These are phyloP conservation scores for Aspergillus saccharolyticus DNA, from an alignment of 495 filamentous ascomycete genomes.

Conservation along the genomic window DNA sequence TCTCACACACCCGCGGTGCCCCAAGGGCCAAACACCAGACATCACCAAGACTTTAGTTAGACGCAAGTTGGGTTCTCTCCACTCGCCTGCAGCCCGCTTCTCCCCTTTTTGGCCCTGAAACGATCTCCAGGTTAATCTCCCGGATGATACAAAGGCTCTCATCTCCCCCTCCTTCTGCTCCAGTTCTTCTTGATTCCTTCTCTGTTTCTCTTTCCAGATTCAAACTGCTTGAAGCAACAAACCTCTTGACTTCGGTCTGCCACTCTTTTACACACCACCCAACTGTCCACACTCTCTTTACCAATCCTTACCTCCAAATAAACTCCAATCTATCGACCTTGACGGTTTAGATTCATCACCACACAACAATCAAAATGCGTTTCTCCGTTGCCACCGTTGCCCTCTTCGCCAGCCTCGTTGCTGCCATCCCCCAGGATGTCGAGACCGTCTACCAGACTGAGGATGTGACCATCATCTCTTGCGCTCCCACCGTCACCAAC, in stretches of 20 bases:
- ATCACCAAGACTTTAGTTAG: neutral
- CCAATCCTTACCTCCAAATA: conserved; percentile 12
- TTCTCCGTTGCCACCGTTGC: conserved; percentile 47
- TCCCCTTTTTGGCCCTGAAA: conserved; percentile 23
- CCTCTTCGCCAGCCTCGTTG: conserved; percentile 46
- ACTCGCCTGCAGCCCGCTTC: conserved; percentile 13
- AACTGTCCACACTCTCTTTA: conserved; percentile 45
- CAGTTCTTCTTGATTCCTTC: conserved; percentile 17
- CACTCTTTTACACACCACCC: conserved; percentile 43
- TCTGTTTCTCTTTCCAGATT: conserved; percentile 36
- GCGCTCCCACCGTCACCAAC: conserved; percentile 54
- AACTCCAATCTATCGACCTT: conserved; percentile 17
- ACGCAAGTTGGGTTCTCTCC: conserved; percentile 5
- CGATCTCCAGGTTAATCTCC: conserved; percentile 44
- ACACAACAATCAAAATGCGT: conserved; percentile 49
- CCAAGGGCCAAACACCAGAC: neutral
- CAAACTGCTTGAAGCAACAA: conserved; percentile 29
- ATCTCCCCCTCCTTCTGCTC: conserved; percentile 20
- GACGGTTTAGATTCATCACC: conserved; percentile 31
- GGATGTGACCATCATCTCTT: conserved; percentile 55
- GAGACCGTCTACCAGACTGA: conserved; percentile 51
- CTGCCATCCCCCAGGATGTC: conserved; percentile 35
- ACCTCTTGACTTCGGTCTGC: conserved; percentile 51
- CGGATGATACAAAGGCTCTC: conserved; percentile 42
- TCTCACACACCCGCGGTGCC: neutral